Evolutionary conservation across 23 red algal species (phyloP), one percentile per base, ranked within the genome.

Genomic region (Gracilaria gracilis): DNA sequence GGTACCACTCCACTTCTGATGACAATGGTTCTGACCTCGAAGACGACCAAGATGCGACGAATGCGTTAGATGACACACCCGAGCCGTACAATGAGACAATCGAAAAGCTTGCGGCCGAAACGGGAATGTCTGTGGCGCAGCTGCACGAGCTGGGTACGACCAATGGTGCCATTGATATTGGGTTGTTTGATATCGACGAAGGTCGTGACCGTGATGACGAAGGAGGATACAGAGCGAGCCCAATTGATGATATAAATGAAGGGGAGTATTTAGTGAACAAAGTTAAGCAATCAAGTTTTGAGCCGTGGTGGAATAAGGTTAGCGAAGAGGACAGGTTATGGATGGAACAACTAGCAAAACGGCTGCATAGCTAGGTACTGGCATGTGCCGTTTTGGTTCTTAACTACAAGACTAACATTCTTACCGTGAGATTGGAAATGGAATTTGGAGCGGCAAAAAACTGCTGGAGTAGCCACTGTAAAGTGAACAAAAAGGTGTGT

Each of bases 1-100:
- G 39, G 28, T 69, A 55, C 19, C 74, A 57, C 58, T 57, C 46
- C 14, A 51, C 39, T 23, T 48, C 53, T 25, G 76, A 81, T 50
- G 73, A 61, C 40, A 74, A 81, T 55, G 87, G 38, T 28, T 91
- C 87, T 16, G 87, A 91, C 23, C 74, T 91, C 31, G 87, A 80
- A 38, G 87, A 91, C 32, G 76, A 91, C 44, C 71, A 91, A 47
- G 87, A 91, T 61, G 87, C 87, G 50, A 67, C 87, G 4, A 91
- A 91, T 57, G 57, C 67, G 24, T 20, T 91, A 57, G 75, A 81
- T 34, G 87, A 91, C 2, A 36, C 58, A 7, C 49, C 57, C 28
- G 49, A 91, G 24, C 39, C 49, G 16, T 42, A 55, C 40, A 46
- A 67, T 66, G 50, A 62, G 21, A 49, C 35, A 31, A 46, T 91